Base-by-base conservation (phyloP, 1,139 yeast genomes). In the Hemisphaericaspora xylofermentans region DNA sequence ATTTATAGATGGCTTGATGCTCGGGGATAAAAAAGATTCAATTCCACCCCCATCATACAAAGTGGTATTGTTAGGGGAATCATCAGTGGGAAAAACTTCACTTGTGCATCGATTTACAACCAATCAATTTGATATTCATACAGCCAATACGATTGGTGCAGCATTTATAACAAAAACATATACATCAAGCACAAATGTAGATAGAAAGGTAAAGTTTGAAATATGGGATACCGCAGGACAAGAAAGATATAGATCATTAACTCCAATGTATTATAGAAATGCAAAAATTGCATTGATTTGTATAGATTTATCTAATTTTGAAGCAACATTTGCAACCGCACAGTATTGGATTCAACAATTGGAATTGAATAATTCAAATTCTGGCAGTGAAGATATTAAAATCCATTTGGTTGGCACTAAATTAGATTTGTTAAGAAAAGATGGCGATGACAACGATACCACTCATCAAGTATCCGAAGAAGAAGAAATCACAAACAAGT, bases 161-260 rank as follows among this genome's bases (percentile, higher is more conserved):
- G 78, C 78, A 5, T 72, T 70, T 47, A 66, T 70, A 38, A 71
- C 76, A 9, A 71, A 71, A 49, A 60, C 60, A 33, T 57, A 56
- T 43, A 35, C 48, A 2, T 55, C 66, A 35, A 46, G 12, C 42
- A 44, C 12, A 31, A 47, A 25, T n/a, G 43, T 52, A 17, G 50
- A 51, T 15, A 49, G 53, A 32, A 43, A 43, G 18, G 45, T 71
- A 35, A 68, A 67, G 48, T 65, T 70, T 45, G 77, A 73, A 46
- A 69, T 73, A 44, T 73, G 78, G 78, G 78, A 73, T 46, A 73
- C 78, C n/a, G 78, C 78, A 2, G 78, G 78, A 26, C 78, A 73
- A 51, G 78, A 73, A 44, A 51, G 78, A 35, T 73, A 73, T 54
- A 59, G 69, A 44, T 68, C 74, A 9, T 58, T 73, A 32, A 72